Conservation (phyloP, 768 basidiomycete genomes). For the Rhodotorula sphaerocarpa region DNA sequence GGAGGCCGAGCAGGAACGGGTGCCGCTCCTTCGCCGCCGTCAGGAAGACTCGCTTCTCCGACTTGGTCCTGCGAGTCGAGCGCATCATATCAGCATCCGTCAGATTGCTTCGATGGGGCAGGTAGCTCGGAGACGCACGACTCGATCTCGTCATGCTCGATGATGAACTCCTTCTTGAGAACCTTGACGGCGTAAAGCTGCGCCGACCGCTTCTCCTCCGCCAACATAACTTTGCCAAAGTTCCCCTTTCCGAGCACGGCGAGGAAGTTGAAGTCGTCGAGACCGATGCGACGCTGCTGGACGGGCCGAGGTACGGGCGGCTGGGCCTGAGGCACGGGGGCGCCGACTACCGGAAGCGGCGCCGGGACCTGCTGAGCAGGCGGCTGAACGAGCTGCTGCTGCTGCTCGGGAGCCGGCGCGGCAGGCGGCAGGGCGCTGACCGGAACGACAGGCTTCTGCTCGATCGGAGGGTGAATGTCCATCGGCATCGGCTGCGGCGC, state of each 20-base stretch:
- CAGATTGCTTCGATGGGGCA: not conserved
- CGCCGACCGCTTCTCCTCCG: constrained; percentile 89
- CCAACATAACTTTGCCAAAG: constrained; percentile 99
- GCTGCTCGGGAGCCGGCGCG: constrained; percentile 36
- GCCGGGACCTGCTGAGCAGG: not conserved
- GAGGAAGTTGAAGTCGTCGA: constrained; percentile 98
- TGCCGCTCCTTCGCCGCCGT: constrained; percentile 94
- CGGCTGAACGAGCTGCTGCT: constrained; percentile 4
- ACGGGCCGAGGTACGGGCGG: not conserved
- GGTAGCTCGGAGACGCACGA: constrained; percentile 55
- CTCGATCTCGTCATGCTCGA: constrained; percentile 99
- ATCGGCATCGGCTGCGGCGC: constrained; percentile 3
- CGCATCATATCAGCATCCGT: not conserved
- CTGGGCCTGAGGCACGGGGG: not conserved
- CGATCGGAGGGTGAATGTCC: not conserved
- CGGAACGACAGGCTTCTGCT: too few relatives aligned
- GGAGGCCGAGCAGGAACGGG: constrained; percentile 90
- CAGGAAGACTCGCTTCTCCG: constrained; percentile 96
- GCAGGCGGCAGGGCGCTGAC: constrained; percentile 23
- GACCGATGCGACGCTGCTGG: constrained; percentile 67
- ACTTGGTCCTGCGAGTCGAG: constrained; percentile 67
- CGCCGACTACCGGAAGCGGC: too few relatives aligned
- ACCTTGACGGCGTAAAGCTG: constrained; percentile 97
- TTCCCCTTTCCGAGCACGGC: constrained; percentile 98
- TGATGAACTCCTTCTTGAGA: constrained; percentile 99